These are phyloP conservation scores for Hysterangium stoloniferum DNA, from an alignment of 768 basidiomycete species.

Conservation along the genomic window DNA sequence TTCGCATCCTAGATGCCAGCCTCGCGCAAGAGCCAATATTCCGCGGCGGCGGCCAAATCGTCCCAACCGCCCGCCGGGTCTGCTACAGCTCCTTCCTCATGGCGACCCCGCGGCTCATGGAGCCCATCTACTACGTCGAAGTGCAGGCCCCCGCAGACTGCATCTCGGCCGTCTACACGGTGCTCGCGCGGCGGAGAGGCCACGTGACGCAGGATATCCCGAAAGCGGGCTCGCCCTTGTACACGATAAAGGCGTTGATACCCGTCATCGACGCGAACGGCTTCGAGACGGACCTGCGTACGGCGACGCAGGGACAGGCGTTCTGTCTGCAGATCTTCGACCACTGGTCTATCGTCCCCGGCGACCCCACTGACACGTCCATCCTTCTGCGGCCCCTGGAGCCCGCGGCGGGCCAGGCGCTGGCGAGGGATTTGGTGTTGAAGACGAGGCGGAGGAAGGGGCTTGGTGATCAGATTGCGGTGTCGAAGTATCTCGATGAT, in stretches of 20 bases:
- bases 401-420: conserved; percentile 91
- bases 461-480: conserved; percentile 92
- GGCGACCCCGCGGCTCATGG: conserved; percentile 93
- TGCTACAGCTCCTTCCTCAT: conserved; percentile 99
- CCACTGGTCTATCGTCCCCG: conserved; percentile 98
- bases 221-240: conserved; percentile 95
- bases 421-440: conserved; percentile 90
- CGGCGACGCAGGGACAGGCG: conserved; percentile 98
- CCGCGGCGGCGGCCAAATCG: conserved; percentile 96
- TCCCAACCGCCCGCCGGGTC: conserved; percentile 96
- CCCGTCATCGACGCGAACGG: conserved; percentile 98
- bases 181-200: conserved; percentile 96
- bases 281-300: conserved; percentile 95
- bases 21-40: conserved; percentile 95
- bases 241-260: conserved; percentile 96
- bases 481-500: conserved; percentile 95
- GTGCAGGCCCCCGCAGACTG: conserved; percentile 99
- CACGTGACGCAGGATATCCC: conserved; percentile 98
- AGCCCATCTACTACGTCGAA: conserved; percentile 97
- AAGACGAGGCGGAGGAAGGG: conserved; percentile 97
- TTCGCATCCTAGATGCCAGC: conserved; percentile 87
- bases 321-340: conserved; percentile 97
- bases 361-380: conserved; percentile 95
- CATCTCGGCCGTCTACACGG: conserved; percentile 97
- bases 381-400: conserved; percentile 95